Evolutionary conservation across 2,329 filamentous ascomycete genomes (phyloP).

Genomic region (Fusarium sp.): DNA sequence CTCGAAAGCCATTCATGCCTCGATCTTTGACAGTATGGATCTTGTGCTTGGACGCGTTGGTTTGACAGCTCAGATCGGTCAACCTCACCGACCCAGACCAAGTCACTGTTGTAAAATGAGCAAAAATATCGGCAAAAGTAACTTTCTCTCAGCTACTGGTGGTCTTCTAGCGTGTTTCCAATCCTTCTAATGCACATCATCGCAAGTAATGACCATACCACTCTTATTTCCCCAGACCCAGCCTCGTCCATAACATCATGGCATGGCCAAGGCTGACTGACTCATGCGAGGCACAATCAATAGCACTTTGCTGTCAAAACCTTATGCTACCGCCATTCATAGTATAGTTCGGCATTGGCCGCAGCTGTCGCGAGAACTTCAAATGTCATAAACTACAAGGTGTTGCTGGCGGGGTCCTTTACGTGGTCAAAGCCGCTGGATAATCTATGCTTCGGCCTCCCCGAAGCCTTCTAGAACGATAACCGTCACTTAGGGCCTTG

Average conservation of each 20-base stretch:
- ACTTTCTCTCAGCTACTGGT: background rate
- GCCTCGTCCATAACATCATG: conserved; percentile 3
- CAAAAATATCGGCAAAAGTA: background rate
- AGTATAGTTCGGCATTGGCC: background rate
- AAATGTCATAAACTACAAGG: conserved; percentile 18
- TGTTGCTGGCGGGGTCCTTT: background rate
- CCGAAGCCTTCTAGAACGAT: conserved; percentile 35
- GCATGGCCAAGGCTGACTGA: background rate
- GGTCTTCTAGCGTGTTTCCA: conserved; percentile 26
- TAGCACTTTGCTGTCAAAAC: background rate
- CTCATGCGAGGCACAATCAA: background rate
- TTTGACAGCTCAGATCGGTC: background rate
- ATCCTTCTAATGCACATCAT: conserved; percentile 34
- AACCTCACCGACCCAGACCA: background rate
- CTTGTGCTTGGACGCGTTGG: background rate
- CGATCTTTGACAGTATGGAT: background rate
- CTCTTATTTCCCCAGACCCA: conserved; percentile 25
- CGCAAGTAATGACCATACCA: conserved; percentile 12
- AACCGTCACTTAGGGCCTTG: background rate
- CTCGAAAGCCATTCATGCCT: background rate
- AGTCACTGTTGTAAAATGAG: background rate
- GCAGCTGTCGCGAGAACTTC: conserved; percentile 10
- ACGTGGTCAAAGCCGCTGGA: background rate
- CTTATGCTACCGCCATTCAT: conserved; percentile 10
- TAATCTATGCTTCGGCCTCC: conserved; percentile 24